Evolutionary conservation across 495 filamentous ascomycete species (phyloP).

Genomic region (Penicillium turbatum): DNA sequence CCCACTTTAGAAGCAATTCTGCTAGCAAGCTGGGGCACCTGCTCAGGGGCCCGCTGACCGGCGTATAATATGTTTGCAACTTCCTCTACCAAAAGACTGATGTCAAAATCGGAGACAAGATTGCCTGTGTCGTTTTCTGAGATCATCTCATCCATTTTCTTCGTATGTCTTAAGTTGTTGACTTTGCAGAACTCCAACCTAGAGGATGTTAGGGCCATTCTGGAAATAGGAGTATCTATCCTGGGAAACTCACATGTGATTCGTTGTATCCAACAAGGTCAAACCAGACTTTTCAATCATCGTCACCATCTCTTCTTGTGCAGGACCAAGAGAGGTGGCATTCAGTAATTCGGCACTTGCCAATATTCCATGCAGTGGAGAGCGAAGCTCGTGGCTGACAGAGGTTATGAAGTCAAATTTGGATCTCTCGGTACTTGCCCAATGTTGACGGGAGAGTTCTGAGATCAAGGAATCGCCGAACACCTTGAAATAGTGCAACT

Average conservation of each 20-base stretch:
- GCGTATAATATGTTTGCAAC: slow-evolving; percentile 56
- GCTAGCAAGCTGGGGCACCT: neutral
- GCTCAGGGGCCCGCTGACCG: slow-evolving; percentile 28
- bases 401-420: slow-evolving; percentile 70
- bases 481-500: slow-evolving; percentile 51
- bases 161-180: slow-evolving; percentile 31
- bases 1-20: neutral
- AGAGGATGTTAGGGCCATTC: slow-evolving; percentile 16
- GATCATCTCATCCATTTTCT: neutral
- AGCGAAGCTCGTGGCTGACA: slow-evolving; percentile 70
- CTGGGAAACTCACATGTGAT: slow-evolving; percentile 48
- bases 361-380: slow-evolving; percentile 65
- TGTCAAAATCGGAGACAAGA: slow-evolving; percentile 35
- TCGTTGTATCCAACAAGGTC: slow-evolving; percentile 65
- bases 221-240: slow-evolving; percentile 37
- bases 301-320: slow-evolving; percentile 54
- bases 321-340: slow-evolving; percentile 46
- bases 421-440: slow-evolving; percentile 45
- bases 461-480: slow-evolving; percentile 61
- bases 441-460: slow-evolving; percentile 52
- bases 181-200: slow-evolving; percentile 58
- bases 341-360: slow-evolving; percentile 62
- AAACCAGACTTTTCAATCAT: slow-evolving; percentile 62
- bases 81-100: slow-evolving; percentile 53
- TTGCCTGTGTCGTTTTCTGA: slow-evolving; percentile 6